Conservation (phyloP, 768 basidiomycete genomes). For the Tylopilus vinaceipallidus region DNA sequence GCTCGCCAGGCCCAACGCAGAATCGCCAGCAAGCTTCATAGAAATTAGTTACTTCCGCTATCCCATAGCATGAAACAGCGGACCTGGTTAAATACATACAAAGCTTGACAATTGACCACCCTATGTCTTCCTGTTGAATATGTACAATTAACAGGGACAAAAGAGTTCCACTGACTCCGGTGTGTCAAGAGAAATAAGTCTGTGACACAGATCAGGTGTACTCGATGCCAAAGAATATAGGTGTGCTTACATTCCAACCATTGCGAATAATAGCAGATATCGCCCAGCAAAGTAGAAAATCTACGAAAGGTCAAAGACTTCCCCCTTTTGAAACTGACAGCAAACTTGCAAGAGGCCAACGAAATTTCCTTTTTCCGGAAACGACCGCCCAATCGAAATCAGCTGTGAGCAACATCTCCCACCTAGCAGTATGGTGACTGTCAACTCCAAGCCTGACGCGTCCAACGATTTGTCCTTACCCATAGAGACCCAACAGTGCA, state of each 20-base stretch:
- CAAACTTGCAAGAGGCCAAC: conserved; percentile 46
- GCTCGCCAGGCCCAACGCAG: conserved; percentile 44
- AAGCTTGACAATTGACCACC: conserved; percentile 41
- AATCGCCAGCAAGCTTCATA: conserved; percentile 40
- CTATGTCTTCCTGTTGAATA: conserved; percentile 19
- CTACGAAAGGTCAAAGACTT: conserved; percentile 23
- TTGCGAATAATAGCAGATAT: conserved; percentile 42
- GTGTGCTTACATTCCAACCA: conserved; percentile 44
- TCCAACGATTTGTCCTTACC: conserved; percentile 30
- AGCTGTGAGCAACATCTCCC: conserved; percentile 44
- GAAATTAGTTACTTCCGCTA: background rate
- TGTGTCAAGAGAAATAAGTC: conserved; percentile 38
- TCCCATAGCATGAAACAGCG: background rate
- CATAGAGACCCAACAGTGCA: conserved; percentile 42
- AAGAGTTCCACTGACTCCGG: conserved; percentile 16
- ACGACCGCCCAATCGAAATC: conserved; percentile 43
- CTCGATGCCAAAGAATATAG: background rate
- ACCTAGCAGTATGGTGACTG: conserved; percentile 25
- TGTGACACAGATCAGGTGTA: conserved; percentile 3
- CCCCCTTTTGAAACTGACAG: background rate
- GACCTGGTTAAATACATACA: conserved; percentile 50
- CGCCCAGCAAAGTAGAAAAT: conserved; percentile 46
- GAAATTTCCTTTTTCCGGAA: conserved; percentile 40
- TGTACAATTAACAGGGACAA: background rate
- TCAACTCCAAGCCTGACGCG: background rate